Conservation (phyloP, 495 filamentous ascomycete genomes). For the Tuber melanosporum region DNA sequence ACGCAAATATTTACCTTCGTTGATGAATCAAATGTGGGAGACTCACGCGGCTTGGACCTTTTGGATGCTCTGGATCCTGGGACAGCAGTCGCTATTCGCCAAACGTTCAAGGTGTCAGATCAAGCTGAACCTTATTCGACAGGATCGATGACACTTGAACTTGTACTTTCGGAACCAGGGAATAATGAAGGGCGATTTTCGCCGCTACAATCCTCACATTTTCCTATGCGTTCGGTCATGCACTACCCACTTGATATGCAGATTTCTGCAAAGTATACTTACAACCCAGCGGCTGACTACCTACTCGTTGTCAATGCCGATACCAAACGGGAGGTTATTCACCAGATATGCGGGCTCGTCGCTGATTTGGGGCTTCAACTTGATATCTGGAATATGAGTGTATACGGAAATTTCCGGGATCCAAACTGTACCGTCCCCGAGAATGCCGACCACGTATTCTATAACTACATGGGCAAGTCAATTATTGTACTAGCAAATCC, state of each 20-base stretch:
- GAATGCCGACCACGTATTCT: slow-evolving; percentile 10
- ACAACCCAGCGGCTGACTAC: slow-evolving; percentile 17
- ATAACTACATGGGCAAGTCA: slow-evolving; percentile 32
- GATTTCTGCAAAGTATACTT: slow-evolving; percentile 26
- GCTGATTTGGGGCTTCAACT: slow-evolving; percentile 19
- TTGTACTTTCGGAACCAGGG: slow-evolving; percentile 26
- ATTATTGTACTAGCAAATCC: slow-evolving; percentile 28
- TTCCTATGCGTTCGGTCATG: slow-evolving; percentile 25
- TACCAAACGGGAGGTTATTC: slow-evolving; percentile 18
- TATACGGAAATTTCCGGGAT: slow-evolving; percentile 29
- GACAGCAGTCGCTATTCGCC: slow-evolving; percentile 5
- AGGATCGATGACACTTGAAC: slow-evolving; percentile 14
- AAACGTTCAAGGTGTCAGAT: slow-evolving; percentile 26
- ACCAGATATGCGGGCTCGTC: slow-evolving; percentile 16
- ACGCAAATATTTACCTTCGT: slow-evolving; percentile 18
- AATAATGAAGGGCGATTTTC: slow-evolving; percentile 16
- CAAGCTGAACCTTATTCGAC: slow-evolving; percentile 28
- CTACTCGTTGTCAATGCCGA: slow-evolving; percentile 31
- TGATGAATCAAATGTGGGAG: neutral
- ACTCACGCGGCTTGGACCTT: slow-evolving; percentile 15
- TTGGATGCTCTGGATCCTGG: slow-evolving; percentile 18
- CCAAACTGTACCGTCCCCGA: slow-evolving; percentile 12
- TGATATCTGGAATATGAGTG: slow-evolving; percentile 34
- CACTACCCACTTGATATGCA: slow-evolving; percentile 26
- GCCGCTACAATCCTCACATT: slow-evolving; percentile 4